Evolutionary conservation across 345 rosid genomes (phyloP), one percentile per base, ranked within the genome.

Genomic region (Lepidium africanum): DNA sequence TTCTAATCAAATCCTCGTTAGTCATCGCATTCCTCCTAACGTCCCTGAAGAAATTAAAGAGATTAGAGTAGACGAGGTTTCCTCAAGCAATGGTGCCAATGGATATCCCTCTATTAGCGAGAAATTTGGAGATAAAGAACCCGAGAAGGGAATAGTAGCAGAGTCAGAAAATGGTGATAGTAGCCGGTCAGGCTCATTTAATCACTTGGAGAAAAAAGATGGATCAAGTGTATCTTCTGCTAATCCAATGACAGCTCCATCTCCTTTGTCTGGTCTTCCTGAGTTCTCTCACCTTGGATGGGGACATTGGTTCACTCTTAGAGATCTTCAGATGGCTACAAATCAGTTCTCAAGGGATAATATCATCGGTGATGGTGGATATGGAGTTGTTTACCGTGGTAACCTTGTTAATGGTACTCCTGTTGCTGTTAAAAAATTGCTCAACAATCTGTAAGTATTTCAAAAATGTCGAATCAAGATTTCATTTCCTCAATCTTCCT

Each of bases 231-330:
- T 83, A 9, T 84, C 86, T 82, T 87, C 81, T 66, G 71, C 63
- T 17, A 86, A 83, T 81, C 84, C 86, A 30, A 46, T 90, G 75
- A 82, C 93, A 25, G 81, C 91, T 9, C 87, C 95, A 47, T 92
- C 96, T n/a, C 96, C 98, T 46, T 80, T 88, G 69, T 81, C 88
- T 37, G 96, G 93, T 41, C 78, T 90, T 65, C 96, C 96, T n/a
- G 96, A 92, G 74, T 85, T 90, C 69, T 92, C 98, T 27, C 93
- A 85, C 36, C 82, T 92, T 1, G 96, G 96, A 25, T 92, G 98
- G 98, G 98, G 98, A 41, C 98, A 90, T 58, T 92, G 98, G 98
- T 92, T 92, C 76, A 92, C 97, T 41, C 80, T 92, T 49, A 81
- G 98, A 80, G 98, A 92, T 72, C 86, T 92, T 51, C 89, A 90